A percentile compares a stretch with the other conserved stretches of the same genome.
These are phyloP conservation scores for Fagopyrum esculentum DNA, from an alignment of 148 eudicot species.

Conservation along the genomic window DNA sequence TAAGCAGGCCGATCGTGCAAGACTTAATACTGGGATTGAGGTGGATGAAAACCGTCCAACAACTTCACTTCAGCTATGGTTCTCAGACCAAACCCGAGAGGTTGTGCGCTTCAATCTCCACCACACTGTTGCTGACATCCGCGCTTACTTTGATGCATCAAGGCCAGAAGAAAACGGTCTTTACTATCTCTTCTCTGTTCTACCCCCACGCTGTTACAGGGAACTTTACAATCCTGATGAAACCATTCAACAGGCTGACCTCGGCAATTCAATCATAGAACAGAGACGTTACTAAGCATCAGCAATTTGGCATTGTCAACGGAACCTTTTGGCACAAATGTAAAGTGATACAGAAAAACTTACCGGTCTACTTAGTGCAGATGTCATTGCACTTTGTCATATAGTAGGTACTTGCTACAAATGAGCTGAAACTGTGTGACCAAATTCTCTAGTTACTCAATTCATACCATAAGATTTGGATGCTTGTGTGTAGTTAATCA, in stretches of 20 bases:
- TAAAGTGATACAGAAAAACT: background rate
- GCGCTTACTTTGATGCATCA: conserved; percentile 52
- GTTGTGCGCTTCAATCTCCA: conserved; percentile 46
- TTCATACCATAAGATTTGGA: background rate
- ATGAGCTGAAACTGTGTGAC: background rate
- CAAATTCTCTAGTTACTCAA: background rate
- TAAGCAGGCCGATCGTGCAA: conserved; percentile 23
- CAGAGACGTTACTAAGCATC: conserved; percentile 29
- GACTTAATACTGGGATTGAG: conserved; percentile 20
- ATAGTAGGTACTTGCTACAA: background rate
- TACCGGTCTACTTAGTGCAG: background rate
- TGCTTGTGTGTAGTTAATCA: too few relatives aligned
- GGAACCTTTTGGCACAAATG: background rate
- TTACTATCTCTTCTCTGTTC: conserved; percentile 61
- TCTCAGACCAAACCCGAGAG: conserved; percentile 66
- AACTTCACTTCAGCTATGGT: conserved; percentile 52
- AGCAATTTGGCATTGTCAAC: background rate
- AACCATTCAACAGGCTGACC: conserved; percentile 69
- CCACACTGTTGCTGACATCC: conserved; percentile 48
- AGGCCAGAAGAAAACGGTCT: conserved; percentile 45
- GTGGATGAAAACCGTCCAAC: conserved; percentile 37
- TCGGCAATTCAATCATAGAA: conserved; percentile 58
- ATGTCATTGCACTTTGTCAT: background rate
- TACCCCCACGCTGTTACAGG: conserved; percentile 48
- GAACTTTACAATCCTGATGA: conserved; percentile 46